A percentile compares a stretch with the other conserved stretches of the same genome.
Evolutionary conservation across 257 asterid species (phyloP).

Genomic region (Gardenia jasminoides): DNA sequence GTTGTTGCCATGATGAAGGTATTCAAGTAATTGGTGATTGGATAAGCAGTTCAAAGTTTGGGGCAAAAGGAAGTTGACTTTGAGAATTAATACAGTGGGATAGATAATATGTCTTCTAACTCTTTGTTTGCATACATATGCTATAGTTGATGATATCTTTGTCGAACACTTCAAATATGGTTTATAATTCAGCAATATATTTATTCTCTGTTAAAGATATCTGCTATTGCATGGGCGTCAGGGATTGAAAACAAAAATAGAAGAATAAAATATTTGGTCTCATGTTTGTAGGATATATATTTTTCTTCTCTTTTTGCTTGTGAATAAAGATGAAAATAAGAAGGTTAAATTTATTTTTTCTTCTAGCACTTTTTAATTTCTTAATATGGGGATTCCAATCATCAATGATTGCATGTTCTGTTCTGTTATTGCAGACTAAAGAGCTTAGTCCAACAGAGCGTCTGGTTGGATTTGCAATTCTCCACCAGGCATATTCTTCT

Average conservation of each 20-base stretch:
- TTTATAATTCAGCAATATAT: not conserved
- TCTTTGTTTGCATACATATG: too few species aligned
- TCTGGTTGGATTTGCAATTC: slow-evolving; percentile 69
- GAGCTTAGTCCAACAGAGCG: slow-evolving; percentile 61
- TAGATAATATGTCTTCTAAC: not conserved
- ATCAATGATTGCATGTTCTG: not conserved
- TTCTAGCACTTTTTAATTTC: not conserved
- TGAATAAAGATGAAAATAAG: not conserved
- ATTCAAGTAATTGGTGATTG: not conserved
- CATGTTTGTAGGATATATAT: not conserved
- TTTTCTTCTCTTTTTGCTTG: not conserved
- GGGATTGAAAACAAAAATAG: not conserved
- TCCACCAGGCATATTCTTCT: slow-evolving; percentile 69
- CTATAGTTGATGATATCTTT: not conserved
- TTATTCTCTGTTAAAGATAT: not conserved
- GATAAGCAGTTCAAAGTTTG: not conserved
- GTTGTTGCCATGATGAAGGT: not conserved
- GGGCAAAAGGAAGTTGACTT: not conserved
- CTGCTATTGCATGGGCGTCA: not conserved
- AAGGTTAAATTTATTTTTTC: not conserved
- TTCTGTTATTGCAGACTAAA: slow-evolving; percentile 54
- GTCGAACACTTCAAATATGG: too few species aligned
- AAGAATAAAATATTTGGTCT: not conserved
- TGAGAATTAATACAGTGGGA: not conserved
- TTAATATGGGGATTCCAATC: not conserved